These are phyloP conservation scores for Fraxinus latifolia DNA, from an alignment of 305 asterid species.

Conservation along the genomic window DNA sequence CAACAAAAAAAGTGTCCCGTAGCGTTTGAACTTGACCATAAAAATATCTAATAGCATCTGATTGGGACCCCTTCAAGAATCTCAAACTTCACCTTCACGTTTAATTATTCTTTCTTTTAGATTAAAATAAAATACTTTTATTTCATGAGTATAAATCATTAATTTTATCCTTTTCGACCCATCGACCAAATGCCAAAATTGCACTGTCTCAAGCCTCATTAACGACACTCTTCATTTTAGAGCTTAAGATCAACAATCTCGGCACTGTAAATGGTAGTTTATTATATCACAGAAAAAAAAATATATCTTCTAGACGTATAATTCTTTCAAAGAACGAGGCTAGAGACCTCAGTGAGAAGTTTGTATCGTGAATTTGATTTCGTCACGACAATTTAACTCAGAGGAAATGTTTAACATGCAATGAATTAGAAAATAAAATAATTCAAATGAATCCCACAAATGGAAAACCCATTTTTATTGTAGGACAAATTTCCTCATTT, in stretches of 20 bases:
- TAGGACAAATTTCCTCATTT: neutral
- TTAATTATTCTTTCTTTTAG: no score
- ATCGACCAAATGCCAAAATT: neutral
- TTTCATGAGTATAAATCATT: neutral
- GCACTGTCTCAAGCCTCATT: no score
- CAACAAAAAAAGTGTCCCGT: neutral
- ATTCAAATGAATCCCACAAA: neutral
- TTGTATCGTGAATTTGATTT: neutral
- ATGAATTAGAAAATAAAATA: no score
- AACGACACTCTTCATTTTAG: no score
- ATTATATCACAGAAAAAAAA: no score
- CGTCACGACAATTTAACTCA: neutral
- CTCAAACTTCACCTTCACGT: neutral
- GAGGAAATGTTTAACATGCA: neutral
- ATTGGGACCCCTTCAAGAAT: neutral
- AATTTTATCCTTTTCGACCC: neutral
- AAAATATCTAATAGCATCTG: neutral
- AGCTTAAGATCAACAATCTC: no score
- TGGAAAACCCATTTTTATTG: no score
- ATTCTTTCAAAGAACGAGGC: no score
- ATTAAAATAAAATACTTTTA: no score
- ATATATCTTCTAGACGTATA: no score
- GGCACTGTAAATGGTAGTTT: no score
- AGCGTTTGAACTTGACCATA: neutral
- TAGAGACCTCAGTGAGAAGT: neutral